Percentiles rank a stretch among this genome's conserved stretches.
Evolutionary conservation across 2,329 filamentous ascomycete genomes (phyloP).

Genomic region (Pseudonectria buxi): DNA sequence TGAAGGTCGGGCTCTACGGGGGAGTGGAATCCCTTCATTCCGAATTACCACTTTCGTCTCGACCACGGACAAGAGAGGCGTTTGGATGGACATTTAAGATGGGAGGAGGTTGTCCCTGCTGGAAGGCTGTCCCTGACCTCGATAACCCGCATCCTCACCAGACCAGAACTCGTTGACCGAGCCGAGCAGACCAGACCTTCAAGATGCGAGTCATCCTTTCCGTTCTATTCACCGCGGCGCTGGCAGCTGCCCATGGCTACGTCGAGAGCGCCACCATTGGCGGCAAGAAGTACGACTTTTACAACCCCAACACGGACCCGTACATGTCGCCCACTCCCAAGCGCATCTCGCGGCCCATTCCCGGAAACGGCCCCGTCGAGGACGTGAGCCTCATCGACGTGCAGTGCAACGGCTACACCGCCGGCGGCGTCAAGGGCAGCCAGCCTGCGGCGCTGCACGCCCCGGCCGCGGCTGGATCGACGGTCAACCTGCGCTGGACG

Average conservation of each 20-base stretch:
- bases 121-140: slow-evolving; percentile 1
- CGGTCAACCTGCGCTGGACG: slow-evolving; percentile 50
- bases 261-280: slow-evolving; percentile 40
- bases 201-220: slow-evolving; percentile 20
- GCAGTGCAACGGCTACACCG: slow-evolving; percentile 49
- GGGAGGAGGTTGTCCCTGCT: background rate
- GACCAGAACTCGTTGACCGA: background rate
- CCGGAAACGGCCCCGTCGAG: slow-evolving; percentile 52
- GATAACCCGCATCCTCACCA: background rate
- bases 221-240: slow-evolving; percentile 27
- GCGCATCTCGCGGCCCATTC: slow-evolving; percentile 50
- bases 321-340: slow-evolving; percentile 37
- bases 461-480: slow-evolving; percentile 44
- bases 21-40: slow-evolving; percentile 6
- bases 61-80: background rate
- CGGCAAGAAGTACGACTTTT: slow-evolving; percentile 27
- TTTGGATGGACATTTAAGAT: slow-evolving; percentile 9
- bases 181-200: background rate
- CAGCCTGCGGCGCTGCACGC: slow-evolving; percentile 48
- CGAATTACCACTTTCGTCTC: slow-evolving; percentile 1
- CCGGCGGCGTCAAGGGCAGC: slow-evolving; percentile 40
- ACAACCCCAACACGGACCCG: slow-evolving; percentile 36
- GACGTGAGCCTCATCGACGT: slow-evolving; percentile 47
- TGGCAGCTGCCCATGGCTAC: slow-evolving; percentile 43
- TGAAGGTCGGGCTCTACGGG: slow-evolving; percentile 16